These are phyloP conservation scores for Rosa lucieae DNA, from an alignment of 306 rosid genomes.

Conservation along the genomic window DNA sequence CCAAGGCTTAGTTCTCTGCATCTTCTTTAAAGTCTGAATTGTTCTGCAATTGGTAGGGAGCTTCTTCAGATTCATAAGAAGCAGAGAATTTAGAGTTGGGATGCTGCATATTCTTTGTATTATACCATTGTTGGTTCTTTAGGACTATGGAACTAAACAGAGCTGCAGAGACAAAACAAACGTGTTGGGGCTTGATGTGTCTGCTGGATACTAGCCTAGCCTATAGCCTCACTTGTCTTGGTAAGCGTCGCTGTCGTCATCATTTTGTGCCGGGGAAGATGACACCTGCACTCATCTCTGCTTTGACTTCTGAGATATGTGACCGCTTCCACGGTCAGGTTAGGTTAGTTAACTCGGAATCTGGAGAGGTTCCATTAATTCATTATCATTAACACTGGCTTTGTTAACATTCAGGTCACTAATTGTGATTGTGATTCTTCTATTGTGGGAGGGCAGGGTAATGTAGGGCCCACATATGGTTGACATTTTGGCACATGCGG, in stretches of 20 bases:
- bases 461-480: neutral
- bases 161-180: neutral
- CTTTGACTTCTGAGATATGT: neutral
- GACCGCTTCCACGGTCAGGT: neutral
- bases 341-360: neutral
- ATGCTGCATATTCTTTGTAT: neutral
- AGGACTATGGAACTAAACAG: neutral
- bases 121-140: neutral
- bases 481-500: neutral
- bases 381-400: neutral
- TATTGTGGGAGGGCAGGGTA: neutral
- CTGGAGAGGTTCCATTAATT: neutral
- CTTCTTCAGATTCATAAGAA: conserved; percentile 5
- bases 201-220: neutral
- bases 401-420: neutral
- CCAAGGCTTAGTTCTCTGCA: neutral
- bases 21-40: neutral
- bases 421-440: neutral
- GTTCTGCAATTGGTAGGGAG: neutral
- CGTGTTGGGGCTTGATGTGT: neutral
- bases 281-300: neutral
- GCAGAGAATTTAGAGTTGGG: neutral
- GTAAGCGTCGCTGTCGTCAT: neutral
- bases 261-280: neutral
- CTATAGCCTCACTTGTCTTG: neutral